phyloP scores from a whole-genome alignment of 2,329 filamentous ascomycete species.

The Phyllosticta citrichinensis region DNA sequence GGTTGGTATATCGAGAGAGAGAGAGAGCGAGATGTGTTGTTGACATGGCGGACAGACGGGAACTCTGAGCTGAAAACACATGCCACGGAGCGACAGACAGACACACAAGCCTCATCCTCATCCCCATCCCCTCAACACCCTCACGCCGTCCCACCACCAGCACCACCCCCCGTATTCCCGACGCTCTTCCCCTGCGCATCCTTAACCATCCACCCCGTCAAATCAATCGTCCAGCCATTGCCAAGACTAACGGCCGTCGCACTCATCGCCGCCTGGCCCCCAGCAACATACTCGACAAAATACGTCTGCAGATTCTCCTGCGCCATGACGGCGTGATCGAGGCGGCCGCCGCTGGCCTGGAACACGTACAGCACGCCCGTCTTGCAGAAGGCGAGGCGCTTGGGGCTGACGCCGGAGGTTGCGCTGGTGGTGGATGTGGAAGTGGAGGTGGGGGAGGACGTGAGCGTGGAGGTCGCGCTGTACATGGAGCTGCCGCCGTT shows the following conservation, averaged over 20 bases:
- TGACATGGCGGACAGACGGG: too few relatives aligned
- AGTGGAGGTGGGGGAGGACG: conserved; percentile 14
- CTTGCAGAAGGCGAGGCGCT: conserved; percentile 35
- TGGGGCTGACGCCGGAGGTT: conserved; percentile 2
- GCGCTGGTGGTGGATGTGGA: conserved; percentile 9
- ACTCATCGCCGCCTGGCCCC: conserved; percentile 18
- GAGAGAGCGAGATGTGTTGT: too few relatives aligned
- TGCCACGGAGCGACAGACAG: too few relatives aligned
- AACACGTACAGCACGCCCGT: conserved; percentile 36
- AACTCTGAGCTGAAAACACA: too few relatives aligned
- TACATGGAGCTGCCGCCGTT: conserved; percentile 12
- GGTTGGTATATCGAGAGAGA: too few relatives aligned
- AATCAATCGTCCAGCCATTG: conserved; percentile 16
- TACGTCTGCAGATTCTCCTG: conserved; percentile 33
- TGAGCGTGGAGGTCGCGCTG: conserved; percentile 10
- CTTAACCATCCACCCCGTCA: conserved; percentile 8
- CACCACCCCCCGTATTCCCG: background rate
- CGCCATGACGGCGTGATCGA: conserved; percentile 32
- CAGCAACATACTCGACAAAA: conserved; percentile 23
- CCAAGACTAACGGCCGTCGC: conserved; percentile 14
- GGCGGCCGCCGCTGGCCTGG: conserved; percentile 28
- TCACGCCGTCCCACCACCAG: too few relatives aligned
- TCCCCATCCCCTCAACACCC: too few relatives aligned
- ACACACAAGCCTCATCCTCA: too few relatives aligned
- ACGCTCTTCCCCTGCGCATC: background rate